Percentiles rank a stretch among this genome's conserved stretches.
Evolutionary conservation across 345 rosid species (phyloP).

Genomic region (Excoecaria cochinchinensis): DNA sequence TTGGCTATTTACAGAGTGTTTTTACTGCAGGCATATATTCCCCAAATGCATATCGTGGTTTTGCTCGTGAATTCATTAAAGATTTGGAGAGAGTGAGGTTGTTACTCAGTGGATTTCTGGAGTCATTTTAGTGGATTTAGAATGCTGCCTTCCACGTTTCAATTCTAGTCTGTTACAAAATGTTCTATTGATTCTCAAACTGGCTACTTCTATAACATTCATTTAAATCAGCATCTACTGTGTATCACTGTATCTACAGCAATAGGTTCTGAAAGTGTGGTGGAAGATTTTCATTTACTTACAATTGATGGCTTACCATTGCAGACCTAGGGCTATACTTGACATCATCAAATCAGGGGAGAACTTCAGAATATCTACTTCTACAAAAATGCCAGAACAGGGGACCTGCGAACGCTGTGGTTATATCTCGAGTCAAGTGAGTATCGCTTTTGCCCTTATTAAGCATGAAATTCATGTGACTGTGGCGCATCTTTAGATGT

Average conservation of each 20-base stretch:
- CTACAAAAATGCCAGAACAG: conserved; percentile 94
- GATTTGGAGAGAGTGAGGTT: conserved; percentile 93
- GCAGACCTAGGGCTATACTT: conserved; percentile 87
- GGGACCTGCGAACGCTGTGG: conserved; percentile 93
- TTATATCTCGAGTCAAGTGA: conserved; percentile 94
- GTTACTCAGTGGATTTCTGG: background rate
- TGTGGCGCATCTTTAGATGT: background rate
- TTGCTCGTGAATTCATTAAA: conserved; percentile 95
- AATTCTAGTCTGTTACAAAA: background rate
- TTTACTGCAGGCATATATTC: conserved; percentile 76
- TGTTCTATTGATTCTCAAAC: background rate
- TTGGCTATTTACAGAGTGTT: background rate
- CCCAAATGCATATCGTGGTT: conserved; percentile 94
- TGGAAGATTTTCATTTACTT: background rate
- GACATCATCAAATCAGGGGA: conserved; percentile 91
- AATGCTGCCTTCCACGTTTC: background rate
- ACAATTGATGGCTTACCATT: conserved; percentile 8
- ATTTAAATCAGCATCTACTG: background rate
- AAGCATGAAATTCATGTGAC: background rate
- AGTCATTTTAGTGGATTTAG: background rate
- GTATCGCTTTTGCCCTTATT: conserved; percentile 14
- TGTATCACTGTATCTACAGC: background rate
- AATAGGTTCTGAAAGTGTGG: background rate
- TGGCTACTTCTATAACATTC: no score
- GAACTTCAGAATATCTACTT: conserved; percentile 73